Conservation (phyloP, 2,329 filamentous ascomycete genomes). For the Phialophora macrospora region DNA sequence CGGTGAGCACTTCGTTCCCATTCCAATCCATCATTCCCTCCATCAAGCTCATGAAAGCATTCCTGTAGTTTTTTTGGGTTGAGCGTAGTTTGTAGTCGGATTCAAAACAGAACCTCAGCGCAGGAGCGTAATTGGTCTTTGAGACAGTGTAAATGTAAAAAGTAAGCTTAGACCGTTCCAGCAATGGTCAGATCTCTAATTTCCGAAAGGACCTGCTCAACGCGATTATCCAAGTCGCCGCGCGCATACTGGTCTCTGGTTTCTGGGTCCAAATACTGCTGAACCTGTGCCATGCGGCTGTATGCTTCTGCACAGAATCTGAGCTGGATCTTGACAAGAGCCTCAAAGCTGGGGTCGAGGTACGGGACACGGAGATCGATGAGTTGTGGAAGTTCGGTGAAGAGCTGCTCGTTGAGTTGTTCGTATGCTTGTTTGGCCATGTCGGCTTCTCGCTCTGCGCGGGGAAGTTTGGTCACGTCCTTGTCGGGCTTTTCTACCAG, state of each 20-base stretch:
- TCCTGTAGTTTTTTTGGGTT: constrained; percentile 11
- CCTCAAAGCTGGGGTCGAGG: constrained; percentile 94
- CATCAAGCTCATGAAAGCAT: constrained; percentile 17
- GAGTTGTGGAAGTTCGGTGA: constrained; percentile 87
- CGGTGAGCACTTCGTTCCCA: constrained; percentile 10
- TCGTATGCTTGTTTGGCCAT: constrained; percentile 94
- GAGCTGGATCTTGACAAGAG: constrained; percentile 96
- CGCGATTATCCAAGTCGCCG: constrained; percentile 85
- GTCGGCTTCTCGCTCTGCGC: constrained; percentile 94
- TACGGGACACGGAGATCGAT: constrained; percentile 97
- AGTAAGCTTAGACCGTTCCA: constrained; percentile 62
- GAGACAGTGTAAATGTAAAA: background rate
- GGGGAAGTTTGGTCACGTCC: constrained; percentile 93
- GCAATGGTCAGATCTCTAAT: constrained; percentile 95
- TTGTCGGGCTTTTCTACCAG: constrained; percentile 98
- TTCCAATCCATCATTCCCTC: constrained; percentile 20
- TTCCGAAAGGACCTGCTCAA: constrained; percentile 95
- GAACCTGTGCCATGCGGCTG: constrained; percentile 96
- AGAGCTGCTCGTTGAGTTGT: constrained; percentile 94
- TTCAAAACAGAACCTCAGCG: background rate
- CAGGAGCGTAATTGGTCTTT: constrained; percentile 3
- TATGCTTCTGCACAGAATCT: constrained; percentile 98
- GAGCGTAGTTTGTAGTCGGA: background rate
- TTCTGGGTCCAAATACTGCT: constrained; percentile 95
- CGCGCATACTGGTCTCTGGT: constrained; percentile 95